A percentile compares a stretch with the other conserved stretches of the same genome.
phyloP scores from a whole-genome alignment of 2,329 filamentous ascomycete species.

The Trichoderma koningiopsis region DNA sequence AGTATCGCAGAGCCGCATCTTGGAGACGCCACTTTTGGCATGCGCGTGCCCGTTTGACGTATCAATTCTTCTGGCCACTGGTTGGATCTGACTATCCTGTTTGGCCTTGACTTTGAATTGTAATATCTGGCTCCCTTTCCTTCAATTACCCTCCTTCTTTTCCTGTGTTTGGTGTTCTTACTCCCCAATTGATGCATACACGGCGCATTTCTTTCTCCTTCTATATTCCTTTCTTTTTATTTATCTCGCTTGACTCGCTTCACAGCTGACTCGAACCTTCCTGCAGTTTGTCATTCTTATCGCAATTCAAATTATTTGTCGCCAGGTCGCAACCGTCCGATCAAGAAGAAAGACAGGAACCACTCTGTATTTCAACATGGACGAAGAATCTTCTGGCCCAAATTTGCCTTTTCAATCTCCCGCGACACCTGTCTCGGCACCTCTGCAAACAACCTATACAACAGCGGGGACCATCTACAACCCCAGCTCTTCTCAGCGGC shows the following conservation, averaged over 20 bases:
- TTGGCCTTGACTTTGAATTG: slow-evolving; percentile 10
- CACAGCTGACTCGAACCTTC: slow-evolving; percentile 38
- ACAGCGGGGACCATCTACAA: slow-evolving; percentile 61
- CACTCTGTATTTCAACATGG: slow-evolving; percentile 37
- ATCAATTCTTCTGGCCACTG: not conserved
- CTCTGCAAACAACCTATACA: slow-evolving; percentile 50
- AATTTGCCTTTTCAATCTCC: slow-evolving; percentile 31
- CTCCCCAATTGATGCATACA: not conserved
- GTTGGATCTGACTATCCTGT: not conserved
- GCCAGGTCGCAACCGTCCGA: slow-evolving; percentile 12
- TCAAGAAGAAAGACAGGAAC: slow-evolving; percentile 29
- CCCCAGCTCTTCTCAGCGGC: slow-evolving; percentile 47
- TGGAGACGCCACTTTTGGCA: slow-evolving; percentile 1
- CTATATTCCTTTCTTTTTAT: not conserved
- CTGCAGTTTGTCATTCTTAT: slow-evolving; percentile 7
- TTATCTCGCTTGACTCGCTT: slow-evolving; percentile 22
- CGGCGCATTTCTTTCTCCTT: not conserved
- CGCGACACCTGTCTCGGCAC: slow-evolving; percentile 29
- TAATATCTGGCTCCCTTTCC: not conserved
- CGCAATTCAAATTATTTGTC: not conserved
- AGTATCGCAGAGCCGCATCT: not conserved
- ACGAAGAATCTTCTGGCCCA: slow-evolving; percentile 34
- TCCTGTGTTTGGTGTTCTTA: not conserved
- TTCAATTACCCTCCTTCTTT: not conserved
- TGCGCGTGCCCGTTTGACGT: not conserved